Evolutionary conservation across 257 asterid species (phyloP), one percentile per base, ranked within the genome.

Genomic region (Solanum rostratum): DNA sequence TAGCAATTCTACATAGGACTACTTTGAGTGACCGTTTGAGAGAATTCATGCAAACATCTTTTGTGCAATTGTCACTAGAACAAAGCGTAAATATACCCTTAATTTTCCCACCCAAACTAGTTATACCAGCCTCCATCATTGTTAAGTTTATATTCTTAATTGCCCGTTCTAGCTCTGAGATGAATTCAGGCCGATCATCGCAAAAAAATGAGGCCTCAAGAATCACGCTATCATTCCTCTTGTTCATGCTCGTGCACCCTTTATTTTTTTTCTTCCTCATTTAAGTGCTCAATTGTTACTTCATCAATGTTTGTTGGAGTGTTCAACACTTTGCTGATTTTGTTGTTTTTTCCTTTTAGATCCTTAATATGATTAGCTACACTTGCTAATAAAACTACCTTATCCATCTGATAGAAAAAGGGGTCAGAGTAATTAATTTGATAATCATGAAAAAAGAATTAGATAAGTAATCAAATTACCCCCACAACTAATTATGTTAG

Each of bases 291-390:
- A 60, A 92, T 83, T 0, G 79, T 88, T 2, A 96, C 92, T 85
- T 94, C 93, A 37, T 96, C 98, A 1, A 53, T 87, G 43, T 93
- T 97, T 0, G 91, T 87, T 49, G 99, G 99, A 79, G 94, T 87
- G 68, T 88, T 87, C 14, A 87, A 73, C 57, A 74, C 43, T 83
- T 93, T 87, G 90, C 90, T 84, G 39, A 85, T 86, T 87, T 94
- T 57, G 78, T 86, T 8, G 94, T n/a, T 93, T 86, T 84, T 87
- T 70, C 84, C 88, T 81, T 91, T 92, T 69, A 93, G 91, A 30
- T 93, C 98, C 86, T 88, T 93, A 29, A 96, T 91, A 27, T 89
- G 98, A 7, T 92, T 94, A 74, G 95, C 97, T 80, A 90, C 99
- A 8, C 96, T 94, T 30, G 92, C 93, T 84, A 96, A 52, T 57